A percentile compares a stretch with the other conserved stretches of the same genome.
Evolutionary conservation across 1,139 yeast species (phyloP).

Genomic region (Hanseniaspora sp.): DNA sequence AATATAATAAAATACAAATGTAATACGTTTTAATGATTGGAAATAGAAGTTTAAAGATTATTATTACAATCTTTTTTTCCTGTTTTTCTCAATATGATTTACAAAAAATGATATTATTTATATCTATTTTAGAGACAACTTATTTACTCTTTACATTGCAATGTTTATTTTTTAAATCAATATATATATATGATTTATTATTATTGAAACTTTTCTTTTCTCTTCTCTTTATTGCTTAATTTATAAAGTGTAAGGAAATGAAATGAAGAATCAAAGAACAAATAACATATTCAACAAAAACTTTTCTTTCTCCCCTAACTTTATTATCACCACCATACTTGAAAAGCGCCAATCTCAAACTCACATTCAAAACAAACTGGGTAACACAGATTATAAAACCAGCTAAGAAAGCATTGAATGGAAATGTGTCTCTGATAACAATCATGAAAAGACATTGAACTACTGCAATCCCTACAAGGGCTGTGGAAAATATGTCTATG

Average conservation of each 20-base stretch:
- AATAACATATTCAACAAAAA: conserved; percentile 79
- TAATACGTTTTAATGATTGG: not conserved
- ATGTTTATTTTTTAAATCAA: no score
- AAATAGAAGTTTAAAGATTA: no score
- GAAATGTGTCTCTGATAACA: conserved; percentile 69
- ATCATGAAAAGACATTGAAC: conserved; percentile 69
- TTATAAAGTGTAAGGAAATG: conserved; percentile 80
- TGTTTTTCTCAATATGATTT: no score
- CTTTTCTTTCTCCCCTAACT: conserved; percentile 51
- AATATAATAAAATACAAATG: no score
- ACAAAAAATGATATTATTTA: no score
- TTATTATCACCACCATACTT: conserved; percentile 31
- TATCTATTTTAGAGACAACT: no score
- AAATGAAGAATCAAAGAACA: conserved; percentile 86
- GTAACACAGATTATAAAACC: conserved; percentile 91
- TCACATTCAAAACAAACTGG: conserved; percentile 79
- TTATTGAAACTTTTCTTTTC: no score
- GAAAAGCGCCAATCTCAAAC: conserved; percentile 62
- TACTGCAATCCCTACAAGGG: conserved; percentile 62
- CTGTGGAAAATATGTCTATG: conserved; percentile 66
- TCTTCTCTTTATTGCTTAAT: conserved; percentile 40
- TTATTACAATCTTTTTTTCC: no score
- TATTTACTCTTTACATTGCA: no score
- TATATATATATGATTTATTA: no score
- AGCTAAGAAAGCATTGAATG: conserved; percentile 91